Evolutionary conservation across 345 rosid genomes (phyloP).

Genomic region (Cardiospermum halicacabum): DNA sequence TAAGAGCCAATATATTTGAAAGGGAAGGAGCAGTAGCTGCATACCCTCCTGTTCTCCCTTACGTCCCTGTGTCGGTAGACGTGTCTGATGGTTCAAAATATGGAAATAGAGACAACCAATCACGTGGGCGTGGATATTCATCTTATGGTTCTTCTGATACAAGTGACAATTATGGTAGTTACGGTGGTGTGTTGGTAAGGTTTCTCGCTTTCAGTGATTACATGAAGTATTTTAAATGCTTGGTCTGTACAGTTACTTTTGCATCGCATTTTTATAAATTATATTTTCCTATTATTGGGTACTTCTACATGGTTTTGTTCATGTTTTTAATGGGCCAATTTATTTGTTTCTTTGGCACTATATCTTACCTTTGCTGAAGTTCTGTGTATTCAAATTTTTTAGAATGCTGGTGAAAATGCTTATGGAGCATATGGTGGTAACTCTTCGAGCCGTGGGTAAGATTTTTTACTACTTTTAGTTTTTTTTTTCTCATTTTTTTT

Average conservation of each 20-base stretch:
- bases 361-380: background rate
- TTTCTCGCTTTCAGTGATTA: background rate
- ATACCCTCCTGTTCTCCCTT: conserved; percentile 57
- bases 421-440: conserved; percentile 34
- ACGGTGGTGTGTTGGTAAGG: conserved; percentile 41
- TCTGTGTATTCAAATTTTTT: conserved; percentile 4
- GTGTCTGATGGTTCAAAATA: conserved; percentile 36
- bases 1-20: conserved; percentile 66
- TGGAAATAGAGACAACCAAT: conserved; percentile 39
- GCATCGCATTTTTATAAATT: too few species aligned
- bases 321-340: background rate
- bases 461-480: background rate
- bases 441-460: conserved; percentile 43
- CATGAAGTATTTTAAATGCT: background rate
- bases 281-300: background rate
- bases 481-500: background rate
- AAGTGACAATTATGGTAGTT: conserved; percentile 38
- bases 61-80: conserved; percentile 44
- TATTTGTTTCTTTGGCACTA: background rate
- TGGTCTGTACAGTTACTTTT: background rate
- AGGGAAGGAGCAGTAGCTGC: conserved; percentile 52
- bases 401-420: conserved; percentile 30
- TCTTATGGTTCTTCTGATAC: conserved; percentile 32
- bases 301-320: background rate
- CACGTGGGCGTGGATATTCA: conserved; percentile 37